Conservation (phyloP, 148 eudicot species). For the Vaccinium myrtillus region DNA sequence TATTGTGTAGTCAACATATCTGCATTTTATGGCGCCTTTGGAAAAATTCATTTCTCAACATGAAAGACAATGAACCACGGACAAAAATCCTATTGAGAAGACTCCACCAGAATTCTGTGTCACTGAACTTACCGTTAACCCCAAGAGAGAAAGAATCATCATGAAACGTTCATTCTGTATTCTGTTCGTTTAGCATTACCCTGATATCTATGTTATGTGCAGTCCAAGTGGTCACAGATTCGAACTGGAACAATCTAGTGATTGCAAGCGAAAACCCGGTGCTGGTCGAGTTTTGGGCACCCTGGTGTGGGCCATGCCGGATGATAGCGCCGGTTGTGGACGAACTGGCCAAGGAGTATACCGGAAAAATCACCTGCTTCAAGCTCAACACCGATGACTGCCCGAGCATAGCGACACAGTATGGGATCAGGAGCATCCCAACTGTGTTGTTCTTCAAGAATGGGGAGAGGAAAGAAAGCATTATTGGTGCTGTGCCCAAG, state of each 20-base stretch:
- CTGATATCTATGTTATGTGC: not conserved
- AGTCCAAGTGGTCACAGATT: slow-evolving; percentile 50
- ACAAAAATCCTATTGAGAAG: no score
- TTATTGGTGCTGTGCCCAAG: slow-evolving; percentile 72
- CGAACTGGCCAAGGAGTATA: slow-evolving; percentile 67
- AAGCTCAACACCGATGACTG: slow-evolving; percentile 71
- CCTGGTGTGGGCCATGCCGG: slow-evolving; percentile 77
- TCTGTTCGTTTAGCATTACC: not conserved
- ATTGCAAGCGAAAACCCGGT: slow-evolving; percentile 47
- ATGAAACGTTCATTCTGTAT: not conserved
- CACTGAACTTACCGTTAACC: no score
- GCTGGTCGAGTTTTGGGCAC: slow-evolving; percentile 80
- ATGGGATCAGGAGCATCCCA: slow-evolving; percentile 68
- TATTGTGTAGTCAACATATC: no score
- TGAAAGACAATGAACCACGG: no score
- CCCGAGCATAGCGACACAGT: slow-evolving; percentile 52
- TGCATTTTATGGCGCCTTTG: no score
- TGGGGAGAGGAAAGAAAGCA: slow-evolving; percentile 62
- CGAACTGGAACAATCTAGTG: slow-evolving; percentile 49
- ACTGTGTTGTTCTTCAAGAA: slow-evolving; percentile 64
- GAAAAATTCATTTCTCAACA: not conserved
- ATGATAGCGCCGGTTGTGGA: slow-evolving; percentile 61
- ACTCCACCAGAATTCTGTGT: no score
- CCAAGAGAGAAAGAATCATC: not conserved
- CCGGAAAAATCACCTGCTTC: slow-evolving; percentile 53